Base-by-base conservation (phyloP, 805 yeast genomes). In the Kodamaea lidongshanica region DNA sequence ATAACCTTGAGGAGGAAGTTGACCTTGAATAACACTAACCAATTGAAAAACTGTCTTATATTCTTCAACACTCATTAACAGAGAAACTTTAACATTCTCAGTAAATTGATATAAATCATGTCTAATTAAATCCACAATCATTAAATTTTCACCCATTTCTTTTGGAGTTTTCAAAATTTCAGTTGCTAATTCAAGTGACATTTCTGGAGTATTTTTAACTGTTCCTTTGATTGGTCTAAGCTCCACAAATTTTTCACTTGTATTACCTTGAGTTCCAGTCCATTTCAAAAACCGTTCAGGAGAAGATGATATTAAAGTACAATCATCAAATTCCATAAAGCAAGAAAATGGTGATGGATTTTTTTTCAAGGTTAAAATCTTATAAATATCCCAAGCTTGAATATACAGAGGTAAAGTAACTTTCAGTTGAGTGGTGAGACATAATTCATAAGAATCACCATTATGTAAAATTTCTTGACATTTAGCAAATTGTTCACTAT, bases 141-240 rank as follows among this genome's bases (percentile, higher is more conserved):
- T 92, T 35, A 92, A 61, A 42, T 92, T 92, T 50, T 92, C 99
- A 0, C 95, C 98, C 50, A 81, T 73, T 54, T 92, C 99, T 52
- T 92, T 92, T 3, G 94, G 92, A 1, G 94, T 79, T 30, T 78
- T 72, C 26, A 89, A 58, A 12, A 86, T 70, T 21, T 55, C 52
- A 3, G 74, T 62, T 0, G 96, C 97, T 19, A 59, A 58, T 19
- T 65, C 79, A 7, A 63, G 44, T 5, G 72, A 65, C 60, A 81
- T 66, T 0, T 57, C 70, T 0, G 67, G 58, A 0, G 72, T 57
- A 43, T 85, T 86, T 42, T 67, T 74, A 2, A 92, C 95, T 0
- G 99, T 92, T 4, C 99, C 99, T 52, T 92, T 92, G 34, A 92
- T 92, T 2, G 99, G 99, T 32, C 97, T 67, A 48, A 92, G 67